Conservation (phyloP, 805 yeast species). For the Alloascoidea africana region DNA sequence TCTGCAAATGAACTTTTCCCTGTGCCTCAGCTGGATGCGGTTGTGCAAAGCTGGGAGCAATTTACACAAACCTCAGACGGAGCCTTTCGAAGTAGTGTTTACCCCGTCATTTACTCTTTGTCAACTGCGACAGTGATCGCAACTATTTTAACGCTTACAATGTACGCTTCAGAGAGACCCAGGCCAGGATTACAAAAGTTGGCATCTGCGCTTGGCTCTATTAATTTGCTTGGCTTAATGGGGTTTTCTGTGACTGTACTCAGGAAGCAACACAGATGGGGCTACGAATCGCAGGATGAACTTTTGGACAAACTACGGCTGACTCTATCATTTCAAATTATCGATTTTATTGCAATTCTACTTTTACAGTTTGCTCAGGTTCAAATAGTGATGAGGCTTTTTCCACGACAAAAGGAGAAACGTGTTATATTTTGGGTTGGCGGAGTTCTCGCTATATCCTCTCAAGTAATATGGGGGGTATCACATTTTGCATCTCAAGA, state of each 20-base stretch:
- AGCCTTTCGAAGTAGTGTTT: constrained; percentile 37
- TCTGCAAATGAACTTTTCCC: constrained; percentile 18
- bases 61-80: constrained; percentile 20
- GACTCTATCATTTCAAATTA: constrained; percentile 30
- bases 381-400: constrained; percentile 52
- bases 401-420: constrained; percentile 54
- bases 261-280: constrained; percentile 28
- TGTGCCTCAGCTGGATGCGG: constrained; percentile 24
- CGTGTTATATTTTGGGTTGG: constrained; percentile 48
- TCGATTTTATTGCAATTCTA: constrained; percentile 43
- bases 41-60: constrained; percentile 31
- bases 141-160: constrained; percentile 33
- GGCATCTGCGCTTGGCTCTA: constrained; percentile 36
- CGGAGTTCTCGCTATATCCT: constrained; percentile 29
- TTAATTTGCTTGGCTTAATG: constrained; percentile 36
- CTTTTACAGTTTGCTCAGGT: constrained; percentile 55
- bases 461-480: constrained; percentile 60
- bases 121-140: constrained; percentile 53
- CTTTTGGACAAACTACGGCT: constrained; percentile 29
- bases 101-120: constrained; percentile 45
- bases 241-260: constrained; percentile 30
- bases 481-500: constrained; percentile 29
- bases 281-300: constrained; percentile 23
- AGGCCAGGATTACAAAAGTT: constrained; percentile 29
- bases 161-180: constrained; percentile 49